Evolutionary conservation across 768 basidiomycete species (phyloP).

Genomic region (Albatrellus ellisii): DNA sequence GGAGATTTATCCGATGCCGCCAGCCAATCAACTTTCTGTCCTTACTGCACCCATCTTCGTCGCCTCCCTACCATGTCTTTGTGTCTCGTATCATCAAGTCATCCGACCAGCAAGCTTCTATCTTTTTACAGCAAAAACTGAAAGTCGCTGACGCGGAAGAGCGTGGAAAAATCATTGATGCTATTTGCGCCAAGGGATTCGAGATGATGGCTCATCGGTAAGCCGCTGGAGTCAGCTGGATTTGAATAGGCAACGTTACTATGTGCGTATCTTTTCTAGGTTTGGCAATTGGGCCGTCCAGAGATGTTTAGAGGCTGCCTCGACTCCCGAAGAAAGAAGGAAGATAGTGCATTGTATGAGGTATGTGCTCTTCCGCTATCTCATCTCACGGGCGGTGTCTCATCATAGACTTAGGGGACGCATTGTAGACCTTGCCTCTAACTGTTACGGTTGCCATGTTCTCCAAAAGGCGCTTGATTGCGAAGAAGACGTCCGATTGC

Average conservation of each 20-base stretch:
- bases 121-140: conserved; percentile 82
- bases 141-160: conserved; percentile 75
- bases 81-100: conserved; percentile 80
- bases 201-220: conserved; percentile 91
- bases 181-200: conserved; percentile 71
- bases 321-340: conserved; percentile 57
- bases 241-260: not conserved
- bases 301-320: conserved; percentile 71
- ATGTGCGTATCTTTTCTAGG: conserved; percentile 23
- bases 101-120: conserved; percentile 84
- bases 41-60: conserved; percentile 72
- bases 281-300: conserved; percentile 92
- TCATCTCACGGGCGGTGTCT: not conserved
- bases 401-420: conserved; percentile 50
- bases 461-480: conserved; percentile 85
- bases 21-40: conserved; percentile 87
- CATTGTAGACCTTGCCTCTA: conserved; percentile 77
- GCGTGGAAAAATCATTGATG: conserved; percentile 73
- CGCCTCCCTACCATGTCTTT: conserved; percentile 73
- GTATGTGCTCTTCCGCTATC: conserved; percentile 23
- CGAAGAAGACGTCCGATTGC: conserved; percentile 72
- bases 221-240: conserved; percentile 6
- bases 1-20: too few relatives aligned
- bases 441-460: conserved; percentile 84
- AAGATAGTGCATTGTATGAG: conserved; percentile 84